phyloP scores from a whole-genome alignment of 1,139 yeast genomes.

The Debaryomyces psychrophilus region DNA sequence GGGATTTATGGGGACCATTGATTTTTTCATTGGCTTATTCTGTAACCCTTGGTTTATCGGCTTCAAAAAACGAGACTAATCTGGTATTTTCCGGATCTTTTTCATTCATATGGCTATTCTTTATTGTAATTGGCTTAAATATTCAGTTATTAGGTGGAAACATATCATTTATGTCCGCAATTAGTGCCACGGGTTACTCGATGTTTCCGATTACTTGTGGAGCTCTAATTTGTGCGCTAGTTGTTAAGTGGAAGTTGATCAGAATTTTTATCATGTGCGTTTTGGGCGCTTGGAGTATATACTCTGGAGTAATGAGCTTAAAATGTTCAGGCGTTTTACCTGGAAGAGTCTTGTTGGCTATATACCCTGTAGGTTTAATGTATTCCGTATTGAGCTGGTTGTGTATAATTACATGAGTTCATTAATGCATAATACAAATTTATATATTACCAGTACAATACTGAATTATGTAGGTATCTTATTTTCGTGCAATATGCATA shows the following conservation, averaged over 20 bases:
- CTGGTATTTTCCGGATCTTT: conserved; percentile 55
- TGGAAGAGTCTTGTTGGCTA: conserved; percentile 70
- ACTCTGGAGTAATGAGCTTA: conserved; percentile 67
- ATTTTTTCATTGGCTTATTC: conserved; percentile 69
- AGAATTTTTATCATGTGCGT: conserved; percentile 56
- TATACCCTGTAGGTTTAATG: conserved; percentile 78
- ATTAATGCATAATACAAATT: not conserved
- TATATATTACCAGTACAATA: too few relatives aligned
- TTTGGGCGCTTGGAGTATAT: conserved; percentile 72
- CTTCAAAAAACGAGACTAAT: conserved; percentile 42
- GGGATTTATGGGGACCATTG: conserved; percentile 93
- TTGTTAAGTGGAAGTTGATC: conserved; percentile 53
- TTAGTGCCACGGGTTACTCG: conserved; percentile 81
- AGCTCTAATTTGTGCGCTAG: conserved; percentile 59
- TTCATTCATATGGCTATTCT: conserved; percentile 57
- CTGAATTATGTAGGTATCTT: too few relatives aligned
- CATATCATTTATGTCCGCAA: conserved; percentile 71
- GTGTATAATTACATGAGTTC: conserved; percentile 57
- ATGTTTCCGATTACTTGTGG: conserved; percentile 77
- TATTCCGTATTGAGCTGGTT: conserved; percentile 78
- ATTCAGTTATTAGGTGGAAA: conserved; percentile 77
- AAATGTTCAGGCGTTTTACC: conserved; percentile 70
- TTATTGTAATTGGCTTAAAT: conserved; percentile 62
- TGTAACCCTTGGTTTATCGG: conserved; percentile 52
- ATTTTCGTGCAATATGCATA: too few relatives aligned